Percentiles rank a stretch among this genome's conserved stretches.
These are phyloP conservation scores for Trametes gibbosa DNA, from an alignment of 768 basidiomycete genomes.

Conservation along the genomic window DNA sequence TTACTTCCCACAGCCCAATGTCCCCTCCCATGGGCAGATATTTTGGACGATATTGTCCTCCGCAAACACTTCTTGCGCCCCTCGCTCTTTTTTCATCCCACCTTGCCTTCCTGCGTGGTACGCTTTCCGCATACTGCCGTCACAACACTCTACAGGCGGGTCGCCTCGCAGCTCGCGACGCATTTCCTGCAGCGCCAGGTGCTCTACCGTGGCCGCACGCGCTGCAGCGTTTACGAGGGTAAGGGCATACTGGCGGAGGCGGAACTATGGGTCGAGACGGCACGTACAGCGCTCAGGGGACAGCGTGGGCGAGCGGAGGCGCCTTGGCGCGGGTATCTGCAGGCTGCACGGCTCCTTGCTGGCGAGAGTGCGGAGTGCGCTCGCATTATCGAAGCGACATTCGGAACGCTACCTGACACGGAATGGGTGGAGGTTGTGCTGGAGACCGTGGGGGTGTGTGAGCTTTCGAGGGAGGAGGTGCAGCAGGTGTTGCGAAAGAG, in stretches of 20 bases:
- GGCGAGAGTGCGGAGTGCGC: conserved; percentile 56
- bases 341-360: conserved; percentile 66
- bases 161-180: conserved; percentile 65
- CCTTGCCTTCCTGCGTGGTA: conserved; percentile 61
- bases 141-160: conserved; percentile 70
- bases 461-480: conserved; percentile 62
- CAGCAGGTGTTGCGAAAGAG: conserved; percentile 49
- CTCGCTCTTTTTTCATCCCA: conserved; percentile 81
- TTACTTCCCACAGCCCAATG: conserved; percentile 17
- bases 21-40: conserved; percentile 26
- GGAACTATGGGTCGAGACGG: conserved; percentile 82
- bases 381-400: conserved; percentile 44
- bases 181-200: conserved; percentile 85
- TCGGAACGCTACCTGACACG: conserved; percentile 34
- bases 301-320: conserved; percentile 52
- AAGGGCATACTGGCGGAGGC: conserved; percentile 65
- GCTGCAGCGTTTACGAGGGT: conserved; percentile 58
- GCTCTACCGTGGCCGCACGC: conserved; percentile 66
- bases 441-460: conserved; percentile 56
- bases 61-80: conserved; percentile 70
- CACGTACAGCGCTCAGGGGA: conserved; percentile 53
- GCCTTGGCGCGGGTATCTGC: conserved; percentile 74
- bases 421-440: conserved; percentile 57
- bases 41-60: conserved; percentile 44
- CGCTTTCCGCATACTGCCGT: conserved; percentile 58